These are phyloP conservation scores for Jaltomata sinuosa DNA, from an alignment of 257 asterid genomes.

Conservation along the genomic window DNA sequence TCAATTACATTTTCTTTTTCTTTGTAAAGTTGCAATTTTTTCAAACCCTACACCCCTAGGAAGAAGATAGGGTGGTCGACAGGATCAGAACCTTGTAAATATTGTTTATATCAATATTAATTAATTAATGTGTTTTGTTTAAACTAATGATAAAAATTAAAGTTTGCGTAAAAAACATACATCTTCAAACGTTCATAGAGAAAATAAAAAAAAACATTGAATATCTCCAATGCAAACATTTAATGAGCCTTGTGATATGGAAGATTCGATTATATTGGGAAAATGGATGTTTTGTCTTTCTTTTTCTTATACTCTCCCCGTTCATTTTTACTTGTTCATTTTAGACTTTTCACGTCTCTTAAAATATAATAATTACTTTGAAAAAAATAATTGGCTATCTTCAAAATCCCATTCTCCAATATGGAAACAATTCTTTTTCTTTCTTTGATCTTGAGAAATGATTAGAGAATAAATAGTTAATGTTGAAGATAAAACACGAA, in stretches of 20 bases:
- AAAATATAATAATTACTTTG: no score
- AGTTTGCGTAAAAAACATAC: constrained; percentile 62
- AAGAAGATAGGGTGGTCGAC: constrained; percentile 36
- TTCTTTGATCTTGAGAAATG: no score
- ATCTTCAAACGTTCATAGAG: constrained; percentile 92
- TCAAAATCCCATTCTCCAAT: constrained; percentile 68
- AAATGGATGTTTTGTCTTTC: constrained; percentile 36
- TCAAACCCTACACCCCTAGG: constrained; percentile 36
- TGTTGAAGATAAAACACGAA: no score
- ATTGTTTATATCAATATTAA: constrained; percentile 33
- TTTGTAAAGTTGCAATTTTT: constrained; percentile 6
- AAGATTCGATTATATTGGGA: constrained; percentile 81
- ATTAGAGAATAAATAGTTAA: no score
- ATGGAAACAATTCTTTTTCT: constrained; percentile 82
- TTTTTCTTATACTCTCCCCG: no score
- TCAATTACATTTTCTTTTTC: background rate
- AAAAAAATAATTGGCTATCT: constrained; percentile 62
- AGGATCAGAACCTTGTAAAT: constrained; percentile 72
- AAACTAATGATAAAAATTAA: constrained; percentile 18
- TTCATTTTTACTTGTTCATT: no score
- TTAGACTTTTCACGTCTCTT: no score
- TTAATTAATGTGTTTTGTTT: constrained; percentile 13
- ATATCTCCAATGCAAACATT: constrained; percentile 71
- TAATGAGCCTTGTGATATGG: constrained; percentile 81
- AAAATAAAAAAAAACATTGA: constrained; percentile 57